phyloP scores from a whole-genome alignment of 2,329 filamentous ascomycete species.

The Tympanopsis confertula region DNA sequence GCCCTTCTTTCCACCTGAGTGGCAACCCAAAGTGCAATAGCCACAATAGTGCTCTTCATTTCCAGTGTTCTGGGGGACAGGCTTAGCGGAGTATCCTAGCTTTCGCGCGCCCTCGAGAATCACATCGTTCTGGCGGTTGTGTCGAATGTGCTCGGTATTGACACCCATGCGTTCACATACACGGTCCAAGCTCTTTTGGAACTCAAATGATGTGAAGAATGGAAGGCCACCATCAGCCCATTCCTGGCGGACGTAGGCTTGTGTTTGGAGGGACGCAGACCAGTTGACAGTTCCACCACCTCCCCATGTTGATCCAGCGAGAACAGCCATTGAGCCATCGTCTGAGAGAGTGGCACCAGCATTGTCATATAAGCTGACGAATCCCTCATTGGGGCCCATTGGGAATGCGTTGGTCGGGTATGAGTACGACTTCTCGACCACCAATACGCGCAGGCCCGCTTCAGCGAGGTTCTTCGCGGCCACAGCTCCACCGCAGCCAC shows the following conservation, averaged over 20 bases:
- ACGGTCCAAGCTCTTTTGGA: slow-evolving; percentile 46
- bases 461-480: slow-evolving; percentile 49
- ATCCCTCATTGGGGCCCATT: slow-evolving; percentile 37
- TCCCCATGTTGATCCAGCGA: slow-evolving; percentile 47
- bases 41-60: slow-evolving; percentile 43
- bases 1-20: slow-evolving; percentile 46
- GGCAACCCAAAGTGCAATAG: slow-evolving; percentile 12
- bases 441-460: slow-evolving; percentile 28
- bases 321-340: slow-evolving; percentile 31
- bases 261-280: slow-evolving; percentile 31
- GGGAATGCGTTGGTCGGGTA: slow-evolving; percentile 40
- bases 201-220: slow-evolving; percentile 46
- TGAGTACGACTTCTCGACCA: slow-evolving; percentile 51
- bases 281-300: slow-evolving; percentile 57
- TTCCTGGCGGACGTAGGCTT: slow-evolving; percentile 46
- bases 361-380: slow-evolving; percentile 40
- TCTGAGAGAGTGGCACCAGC: slow-evolving; percentile 30
- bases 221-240: slow-evolving; percentile 43
- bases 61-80: slow-evolving; percentile 51
- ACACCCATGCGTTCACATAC: slow-evolving; percentile 55
- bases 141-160: slow-evolving; percentile 32
- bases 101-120: slow-evolving; percentile 48
- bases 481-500: slow-evolving; percentile 52
- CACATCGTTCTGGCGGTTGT: slow-evolving; percentile 42
- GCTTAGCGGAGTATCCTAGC: slow-evolving; percentile 41